Evolutionary conservation across 1,139 yeast genomes (phyloP).

Genomic region (Trichomonascaceae sp.): DNA sequence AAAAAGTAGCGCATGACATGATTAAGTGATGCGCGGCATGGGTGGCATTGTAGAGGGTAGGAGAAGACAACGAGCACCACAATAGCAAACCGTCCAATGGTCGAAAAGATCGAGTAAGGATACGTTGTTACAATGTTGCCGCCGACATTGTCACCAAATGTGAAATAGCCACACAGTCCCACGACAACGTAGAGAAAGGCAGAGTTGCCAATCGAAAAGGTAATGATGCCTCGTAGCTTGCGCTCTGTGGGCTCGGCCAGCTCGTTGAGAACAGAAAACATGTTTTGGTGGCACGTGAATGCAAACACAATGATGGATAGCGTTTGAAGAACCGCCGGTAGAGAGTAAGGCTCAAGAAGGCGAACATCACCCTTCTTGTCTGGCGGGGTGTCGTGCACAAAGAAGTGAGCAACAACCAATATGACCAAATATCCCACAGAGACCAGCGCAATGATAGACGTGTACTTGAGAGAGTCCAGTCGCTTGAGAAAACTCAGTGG

Average conservation of each 20-base stretch:
- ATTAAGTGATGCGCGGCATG: constrained; percentile 74
- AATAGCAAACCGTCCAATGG: constrained; percentile 60
- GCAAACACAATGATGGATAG: constrained; percentile 92
- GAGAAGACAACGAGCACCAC: constrained; percentile 77
- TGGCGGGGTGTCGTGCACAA: constrained; percentile 30
- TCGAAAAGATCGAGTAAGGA: constrained; percentile 33
- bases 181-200: constrained; percentile 51
- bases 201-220: constrained; percentile 43
- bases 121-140: constrained; percentile 74
- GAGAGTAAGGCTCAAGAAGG: constrained; percentile 40
- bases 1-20: constrained; percentile 47
- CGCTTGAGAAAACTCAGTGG: constrained; percentile 67
- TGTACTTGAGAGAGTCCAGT: constrained; percentile 73
- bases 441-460: constrained; percentile 70
- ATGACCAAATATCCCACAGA: constrained; percentile 69
- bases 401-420: constrained; percentile 56
- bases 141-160: constrained; percentile 64
- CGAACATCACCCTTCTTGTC: constrained; percentile 41
- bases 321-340: constrained; percentile 56
- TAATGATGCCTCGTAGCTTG: constrained; percentile 40
- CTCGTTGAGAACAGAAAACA: constrained; percentile 85
- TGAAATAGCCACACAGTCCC: constrained; percentile 73
- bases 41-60: constrained; percentile 87
- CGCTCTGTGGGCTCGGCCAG: constrained; percentile 42
- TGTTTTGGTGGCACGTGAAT: constrained; percentile 85